Conservation (phyloP, 2,329 filamentous ascomycete species). For the Ceratocystis harringtonii region DNA sequence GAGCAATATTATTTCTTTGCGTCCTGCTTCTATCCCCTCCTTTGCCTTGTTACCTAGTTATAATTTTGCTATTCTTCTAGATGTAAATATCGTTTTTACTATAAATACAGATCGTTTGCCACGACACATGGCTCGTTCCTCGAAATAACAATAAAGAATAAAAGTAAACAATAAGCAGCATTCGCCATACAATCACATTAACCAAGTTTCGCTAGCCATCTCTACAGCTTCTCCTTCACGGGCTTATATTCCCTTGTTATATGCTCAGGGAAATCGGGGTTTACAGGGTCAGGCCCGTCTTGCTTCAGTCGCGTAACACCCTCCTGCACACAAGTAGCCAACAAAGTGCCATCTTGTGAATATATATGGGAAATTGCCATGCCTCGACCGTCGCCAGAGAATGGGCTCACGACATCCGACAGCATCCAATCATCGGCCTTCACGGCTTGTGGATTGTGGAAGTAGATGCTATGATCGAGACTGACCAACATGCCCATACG, state of each 20-base stretch:
- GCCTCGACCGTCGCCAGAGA: constrained; percentile 63
- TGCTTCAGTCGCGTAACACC: constrained; percentile 23
- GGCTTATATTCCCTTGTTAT: neutral
- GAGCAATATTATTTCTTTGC: neutral
- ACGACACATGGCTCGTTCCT: too few relatives aligned
- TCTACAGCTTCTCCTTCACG: constrained; percentile 11
- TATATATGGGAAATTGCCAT: constrained; percentile 65
- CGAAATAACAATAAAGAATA: too few relatives aligned
- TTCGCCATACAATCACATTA: neutral
- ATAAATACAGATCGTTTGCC: too few relatives aligned
- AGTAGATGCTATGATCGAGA: constrained; percentile 60
- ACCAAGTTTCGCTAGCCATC: neutral
- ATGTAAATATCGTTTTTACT: neutral
- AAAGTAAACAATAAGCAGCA: too few relatives aligned
- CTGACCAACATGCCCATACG: constrained; percentile 74
- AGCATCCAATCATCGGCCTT: constrained; percentile 63
- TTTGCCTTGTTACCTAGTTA: neutral
- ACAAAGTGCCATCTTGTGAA: constrained; percentile 50
- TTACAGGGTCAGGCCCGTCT: constrained; percentile 13
- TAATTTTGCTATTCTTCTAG: neutral
- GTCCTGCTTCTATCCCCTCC: neutral
- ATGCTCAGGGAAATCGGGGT: constrained; percentile 20
- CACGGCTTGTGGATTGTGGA: constrained; percentile 44
- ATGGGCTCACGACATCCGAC: constrained; percentile 64
- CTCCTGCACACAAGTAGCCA: constrained; percentile 73